Conservation (phyloP, 2,329 filamentous ascomycete genomes). For the Colletotrichum sp. region DNA sequence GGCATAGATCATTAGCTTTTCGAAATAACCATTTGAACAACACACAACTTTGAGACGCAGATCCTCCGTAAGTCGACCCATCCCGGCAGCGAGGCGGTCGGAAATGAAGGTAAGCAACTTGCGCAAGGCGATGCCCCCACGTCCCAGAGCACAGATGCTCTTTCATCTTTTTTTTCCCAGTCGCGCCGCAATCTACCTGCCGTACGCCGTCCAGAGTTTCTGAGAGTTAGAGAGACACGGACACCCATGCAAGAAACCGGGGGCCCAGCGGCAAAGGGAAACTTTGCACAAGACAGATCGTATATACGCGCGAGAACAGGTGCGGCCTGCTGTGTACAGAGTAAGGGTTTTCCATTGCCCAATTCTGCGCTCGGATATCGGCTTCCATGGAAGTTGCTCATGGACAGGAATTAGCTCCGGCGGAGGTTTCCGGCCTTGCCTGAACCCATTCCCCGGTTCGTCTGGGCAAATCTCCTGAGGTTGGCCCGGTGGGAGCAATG, state of each 20-base stretch:
- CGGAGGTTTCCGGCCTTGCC: neutral
- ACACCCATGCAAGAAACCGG: neutral
- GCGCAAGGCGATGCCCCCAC: neutral
- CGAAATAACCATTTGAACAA: neutral
- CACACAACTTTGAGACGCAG: neutral
- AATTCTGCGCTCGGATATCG: neutral
- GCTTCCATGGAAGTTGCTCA: neutral
- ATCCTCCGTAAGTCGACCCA: neutral
- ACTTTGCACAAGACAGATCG: neutral
- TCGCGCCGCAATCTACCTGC: neutral
- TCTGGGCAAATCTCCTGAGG: neutral
- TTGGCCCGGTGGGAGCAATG: neutral
- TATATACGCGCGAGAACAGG: neutral
- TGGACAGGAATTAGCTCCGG: neutral
- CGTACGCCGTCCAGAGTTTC: neutral
- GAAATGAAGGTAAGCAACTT: neutral
- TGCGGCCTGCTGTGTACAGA: neutral
- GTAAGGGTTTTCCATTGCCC: neutral
- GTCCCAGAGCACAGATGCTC: neutral
- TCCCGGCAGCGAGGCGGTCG: neutral
- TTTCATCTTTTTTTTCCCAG: neutral
- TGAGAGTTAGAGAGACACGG: neutral
- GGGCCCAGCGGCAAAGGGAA: neutral
- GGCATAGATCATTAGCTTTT: neutral
- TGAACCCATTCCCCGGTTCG: neutral